Evolutionary conservation across 768 basidiomycete species (phyloP).

Genomic region (Hysterangium stoloniferum): DNA sequence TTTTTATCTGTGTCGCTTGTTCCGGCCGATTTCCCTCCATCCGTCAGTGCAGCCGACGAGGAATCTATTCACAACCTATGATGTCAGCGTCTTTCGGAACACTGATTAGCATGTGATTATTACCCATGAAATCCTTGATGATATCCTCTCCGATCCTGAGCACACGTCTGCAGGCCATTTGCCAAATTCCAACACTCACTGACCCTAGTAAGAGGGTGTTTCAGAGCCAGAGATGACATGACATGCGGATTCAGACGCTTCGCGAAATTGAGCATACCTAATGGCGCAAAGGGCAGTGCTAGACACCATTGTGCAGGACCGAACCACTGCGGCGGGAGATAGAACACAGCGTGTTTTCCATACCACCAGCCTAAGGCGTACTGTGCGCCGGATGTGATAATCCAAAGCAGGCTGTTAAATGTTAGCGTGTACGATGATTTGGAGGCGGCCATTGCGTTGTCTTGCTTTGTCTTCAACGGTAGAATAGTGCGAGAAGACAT

Average conservation of each 20-base stretch:
- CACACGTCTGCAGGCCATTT: conserved; percentile 88
- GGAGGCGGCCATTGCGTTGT: conserved; percentile 53
- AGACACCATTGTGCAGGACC: conserved; percentile 86
- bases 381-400: conserved; percentile 81
- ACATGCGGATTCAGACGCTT: neutral
- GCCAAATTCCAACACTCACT: conserved; percentile 91
- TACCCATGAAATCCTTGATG: conserved; percentile 53
- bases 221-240: conserved; percentile 8
- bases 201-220: conserved; percentile 47
- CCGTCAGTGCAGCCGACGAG: too few relatives aligned
- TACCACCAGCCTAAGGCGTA: conserved; percentile 89
- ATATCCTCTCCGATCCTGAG: conserved; percentile 68
- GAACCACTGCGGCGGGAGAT: conserved; percentile 84
- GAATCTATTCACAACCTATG: too few relatives aligned
- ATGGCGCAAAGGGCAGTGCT: conserved; percentile 84
- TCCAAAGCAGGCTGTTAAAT: conserved; percentile 72
- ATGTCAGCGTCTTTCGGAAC: too few relatives aligned
- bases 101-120: neutral
- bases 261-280: conserved; percentile 61
- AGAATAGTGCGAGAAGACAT: neutral
- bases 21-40: too few relatives aligned
- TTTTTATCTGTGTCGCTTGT: too few relatives aligned
- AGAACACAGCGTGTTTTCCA: conserved; percentile 86
- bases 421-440: conserved; percentile 57
- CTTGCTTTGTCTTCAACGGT: conserved; percentile 30